Base-by-base conservation (phyloP, 2,329 filamentous ascomycete species). In the Aureobasidium sp. region DNA sequence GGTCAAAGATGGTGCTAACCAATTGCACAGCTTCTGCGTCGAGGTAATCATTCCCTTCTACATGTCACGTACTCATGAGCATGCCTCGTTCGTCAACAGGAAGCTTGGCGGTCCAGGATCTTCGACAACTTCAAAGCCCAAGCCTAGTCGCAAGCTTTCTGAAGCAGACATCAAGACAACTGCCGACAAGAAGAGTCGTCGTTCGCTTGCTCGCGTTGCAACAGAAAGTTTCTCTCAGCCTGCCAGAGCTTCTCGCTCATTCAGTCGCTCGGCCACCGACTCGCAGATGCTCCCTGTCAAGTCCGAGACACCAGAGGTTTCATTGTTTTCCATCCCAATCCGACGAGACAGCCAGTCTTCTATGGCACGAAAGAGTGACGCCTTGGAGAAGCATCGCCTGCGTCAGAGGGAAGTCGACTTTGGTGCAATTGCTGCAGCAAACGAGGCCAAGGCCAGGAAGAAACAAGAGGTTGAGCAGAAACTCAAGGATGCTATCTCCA, bases 31-130 rank as follows among this genome's bases (percentile, higher is more conserved):
- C 70, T 94, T 93, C 70, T 93, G 89, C 69, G 79, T 89, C 16
- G 89, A 94, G 69, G 87, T 94, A 44, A 85, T 94, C 67, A 77
- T 91, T 48, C 89, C 90, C 37, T 93, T 93, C 74, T 94, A 91
- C 70, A 86, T 87, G 37, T 84, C 88, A 15, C 86, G 89, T 37
- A 77, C 92, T n/a, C 88, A 89, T 1, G 83, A 88, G 39, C 77
- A 86, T 15, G 90, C 88, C 68, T 81, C 86, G 50, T 78, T 81
- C 5, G 85, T 92, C 63, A 91, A 87, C 72, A 85, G 84, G 65
- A 91, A 91, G 71, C 79, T 93, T 5, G 89, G 90, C 16, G 89
- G 89, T 0, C 89, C 88, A 1, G 78, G 83, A 9, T 83, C 85
- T 63, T 75, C 83, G 27, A 81, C 86, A 4, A 84, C 83, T 30